phyloP scores from a whole-genome alignment of 495 filamentous ascomycete genomes.

The Clavariopsis aquatica region DNA sequence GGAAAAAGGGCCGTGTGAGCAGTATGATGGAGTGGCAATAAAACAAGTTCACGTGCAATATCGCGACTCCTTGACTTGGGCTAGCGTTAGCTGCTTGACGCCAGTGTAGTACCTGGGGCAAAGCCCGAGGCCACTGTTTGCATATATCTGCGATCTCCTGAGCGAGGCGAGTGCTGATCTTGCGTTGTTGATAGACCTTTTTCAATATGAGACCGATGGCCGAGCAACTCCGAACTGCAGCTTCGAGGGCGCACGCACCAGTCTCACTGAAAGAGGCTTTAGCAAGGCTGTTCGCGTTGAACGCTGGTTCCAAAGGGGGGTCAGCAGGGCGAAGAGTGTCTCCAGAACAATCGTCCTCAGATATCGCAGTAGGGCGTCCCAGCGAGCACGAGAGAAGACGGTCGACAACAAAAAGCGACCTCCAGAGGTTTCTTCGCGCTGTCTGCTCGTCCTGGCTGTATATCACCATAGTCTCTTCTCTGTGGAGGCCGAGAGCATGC shows the following conservation, averaged over 20 bases:
- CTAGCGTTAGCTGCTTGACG: conserved; percentile 52
- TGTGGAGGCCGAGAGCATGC: conserved; percentile 61
- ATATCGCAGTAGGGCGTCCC: conserved; percentile 61
- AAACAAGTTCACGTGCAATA: conserved; percentile 66
- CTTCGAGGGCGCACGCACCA: conserved; percentile 49
- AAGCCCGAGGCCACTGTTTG: conserved; percentile 52
- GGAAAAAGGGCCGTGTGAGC: conserved; percentile 70
- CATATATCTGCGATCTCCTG: conserved; percentile 64
- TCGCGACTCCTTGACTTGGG: conserved; percentile 61
- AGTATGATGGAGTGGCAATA: conserved; percentile 75
- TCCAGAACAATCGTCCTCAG: conserved; percentile 62
- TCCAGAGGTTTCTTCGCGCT: conserved; percentile 59
- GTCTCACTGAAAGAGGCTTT: conserved; percentile 24
- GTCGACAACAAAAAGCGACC: conserved; percentile 62
- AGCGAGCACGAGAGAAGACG: conserved; percentile 61
- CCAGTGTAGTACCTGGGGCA: conserved; percentile 52
- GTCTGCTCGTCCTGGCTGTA: conserved; percentile 50
- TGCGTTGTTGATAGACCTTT: conserved; percentile 68
- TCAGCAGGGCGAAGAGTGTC: conserved; percentile 49
- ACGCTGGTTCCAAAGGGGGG: conserved; percentile 41
- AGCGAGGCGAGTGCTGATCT: conserved; percentile 65
- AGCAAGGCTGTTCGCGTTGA: not conserved
- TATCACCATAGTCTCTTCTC: conserved; percentile 60
- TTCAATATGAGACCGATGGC: conserved; percentile 68
- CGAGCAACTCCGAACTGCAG: conserved; percentile 58